A percentile compares a stretch with the other conserved stretches of the same genome.
Evolutionary conservation across 2,329 filamentous ascomycete genomes (phyloP).

Genomic region (Orbilia oligospora): DNA sequence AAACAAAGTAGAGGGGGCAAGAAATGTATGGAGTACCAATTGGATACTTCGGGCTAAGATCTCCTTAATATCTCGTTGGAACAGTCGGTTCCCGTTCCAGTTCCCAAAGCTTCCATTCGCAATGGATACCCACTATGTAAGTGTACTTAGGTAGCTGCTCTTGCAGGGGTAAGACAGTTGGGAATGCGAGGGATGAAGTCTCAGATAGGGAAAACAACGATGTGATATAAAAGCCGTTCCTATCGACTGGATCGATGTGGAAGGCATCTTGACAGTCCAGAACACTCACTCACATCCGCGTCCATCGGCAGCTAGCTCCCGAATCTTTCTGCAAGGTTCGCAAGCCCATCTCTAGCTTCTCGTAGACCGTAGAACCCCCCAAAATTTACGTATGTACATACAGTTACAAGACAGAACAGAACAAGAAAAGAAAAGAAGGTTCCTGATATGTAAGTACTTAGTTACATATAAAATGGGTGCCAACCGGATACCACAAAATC

Average conservation of each 20-base stretch:
- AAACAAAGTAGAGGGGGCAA: background rate
- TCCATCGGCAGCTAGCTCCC: constrained; percentile 6
- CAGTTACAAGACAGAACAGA: constrained; percentile 24
- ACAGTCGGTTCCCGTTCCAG: constrained; percentile 7
- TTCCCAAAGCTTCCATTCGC: constrained; percentile 4
- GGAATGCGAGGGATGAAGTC: constrained; percentile 14
- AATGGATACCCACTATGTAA: too few relatives aligned
- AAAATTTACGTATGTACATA: background rate
- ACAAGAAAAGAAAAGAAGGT: background rate
- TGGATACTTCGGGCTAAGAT: constrained; percentile 42
- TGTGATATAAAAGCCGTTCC: constrained; percentile 47
- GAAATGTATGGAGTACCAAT: constrained; percentile 3
- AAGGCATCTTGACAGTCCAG: constrained; percentile 29
- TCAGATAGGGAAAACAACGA: constrained; percentile 25
- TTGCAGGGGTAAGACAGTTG: constrained; percentile 10
- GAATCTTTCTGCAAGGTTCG: constrained; percentile 4
- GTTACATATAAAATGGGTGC: constrained; percentile 15
- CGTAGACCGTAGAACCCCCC: background rate
- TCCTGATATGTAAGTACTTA: too few relatives aligned
- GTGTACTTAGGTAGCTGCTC: constrained; percentile 18
- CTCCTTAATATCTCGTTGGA: constrained; percentile 22
- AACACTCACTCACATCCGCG: constrained; percentile 12
- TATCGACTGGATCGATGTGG: constrained; percentile 6
- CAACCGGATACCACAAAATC: constrained; percentile 21
- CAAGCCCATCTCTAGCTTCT: constrained; percentile 7